These are phyloP conservation scores for Starmerella geochares DNA, from an alignment of 805 yeast species.

Conservation along the genomic window DNA sequence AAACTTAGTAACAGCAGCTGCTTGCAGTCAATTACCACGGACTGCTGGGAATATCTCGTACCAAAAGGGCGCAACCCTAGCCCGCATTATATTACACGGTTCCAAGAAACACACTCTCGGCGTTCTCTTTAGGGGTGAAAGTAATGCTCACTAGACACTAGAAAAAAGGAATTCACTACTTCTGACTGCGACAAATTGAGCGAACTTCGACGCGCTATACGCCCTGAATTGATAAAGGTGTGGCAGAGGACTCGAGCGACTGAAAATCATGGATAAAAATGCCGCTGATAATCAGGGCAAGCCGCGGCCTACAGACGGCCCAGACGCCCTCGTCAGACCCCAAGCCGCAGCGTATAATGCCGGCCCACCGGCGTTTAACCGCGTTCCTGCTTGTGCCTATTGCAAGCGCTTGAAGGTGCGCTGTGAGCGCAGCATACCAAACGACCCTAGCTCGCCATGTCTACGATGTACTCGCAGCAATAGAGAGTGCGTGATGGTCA, in stretches of 20 bases:
- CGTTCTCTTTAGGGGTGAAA: not conserved
- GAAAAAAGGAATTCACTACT: not conserved
- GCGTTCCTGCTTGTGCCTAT: slow-evolving; percentile 31
- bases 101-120: not conserved
- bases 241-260: not conserved
- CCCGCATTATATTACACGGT: not conserved
- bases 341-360: not conserved
- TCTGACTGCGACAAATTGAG: not conserved
- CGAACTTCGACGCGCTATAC: not conserved
- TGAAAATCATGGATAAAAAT: not conserved
- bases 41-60: not conserved
- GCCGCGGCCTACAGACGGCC: not conserved
- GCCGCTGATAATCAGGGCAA: not conserved
- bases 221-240: not conserved
- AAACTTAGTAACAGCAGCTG: not conserved
- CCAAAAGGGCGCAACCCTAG: not conserved
- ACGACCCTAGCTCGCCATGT: slow-evolving; percentile 57
- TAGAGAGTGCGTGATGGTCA: slow-evolving; percentile 43
- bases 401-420: slow-evolving; percentile 78
- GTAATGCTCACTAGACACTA: not conserved
- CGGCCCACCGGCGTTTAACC: not conserved
- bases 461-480: slow-evolving; percentile 58
- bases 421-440: slow-evolving; percentile 60
- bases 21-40: not conserved
- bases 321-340: not conserved